Evolutionary conservation across 2,329 filamentous ascomycete genomes (phyloP), one percentile per base, ranked within the genome.

Genomic region (Apiospora kogelbergensis): DNA sequence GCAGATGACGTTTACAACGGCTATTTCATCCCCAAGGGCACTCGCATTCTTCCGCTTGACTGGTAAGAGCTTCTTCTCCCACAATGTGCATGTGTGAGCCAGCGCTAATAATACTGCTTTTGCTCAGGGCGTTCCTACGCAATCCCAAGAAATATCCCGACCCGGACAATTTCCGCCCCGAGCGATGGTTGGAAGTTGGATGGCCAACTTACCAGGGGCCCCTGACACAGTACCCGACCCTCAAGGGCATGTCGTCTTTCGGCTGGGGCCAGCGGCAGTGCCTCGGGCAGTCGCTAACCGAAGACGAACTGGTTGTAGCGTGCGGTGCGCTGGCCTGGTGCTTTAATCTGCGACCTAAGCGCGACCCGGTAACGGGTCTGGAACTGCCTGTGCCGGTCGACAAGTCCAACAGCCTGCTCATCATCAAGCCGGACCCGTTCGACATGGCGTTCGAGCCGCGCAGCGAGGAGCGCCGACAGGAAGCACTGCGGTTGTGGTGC

Each of bases 401-500:
- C 75, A 85, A 86, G 78, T 85, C 81, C 46, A 87, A 87, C 73
- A 86, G 84, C 6, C 78, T 87, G 17, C 80, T 88, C 20, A 87
- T 88, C 72, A 83, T 87, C 78, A 87, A 87, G 79, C 86, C 86
- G 0, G 84, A 88, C 71, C 81, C 83, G 0, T 88, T 86, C 73
- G 77, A 85, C 74, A 86, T 88, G 84, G 80, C 78, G 0, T 87
- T 88, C 67, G 82, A 86, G 76, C 84, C 84, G 4, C 77, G 86
- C 63, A 85, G 81, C 66, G 78, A 79, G 65, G 73, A 72, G 10
- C 79, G 83, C 20, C 78, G 77, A 69, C 71, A 76, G 53, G 80
- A 83, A 69, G 80, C 82, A 9, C 71, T 80, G 17, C 70, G 74
- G 9, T 70, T 81, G 22, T 84, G 82, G 82, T 70, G 70, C 17